Base-by-base conservation (phyloP, 2,329 filamentous ascomycete species). In the Fusarium vanettenii region DNA sequence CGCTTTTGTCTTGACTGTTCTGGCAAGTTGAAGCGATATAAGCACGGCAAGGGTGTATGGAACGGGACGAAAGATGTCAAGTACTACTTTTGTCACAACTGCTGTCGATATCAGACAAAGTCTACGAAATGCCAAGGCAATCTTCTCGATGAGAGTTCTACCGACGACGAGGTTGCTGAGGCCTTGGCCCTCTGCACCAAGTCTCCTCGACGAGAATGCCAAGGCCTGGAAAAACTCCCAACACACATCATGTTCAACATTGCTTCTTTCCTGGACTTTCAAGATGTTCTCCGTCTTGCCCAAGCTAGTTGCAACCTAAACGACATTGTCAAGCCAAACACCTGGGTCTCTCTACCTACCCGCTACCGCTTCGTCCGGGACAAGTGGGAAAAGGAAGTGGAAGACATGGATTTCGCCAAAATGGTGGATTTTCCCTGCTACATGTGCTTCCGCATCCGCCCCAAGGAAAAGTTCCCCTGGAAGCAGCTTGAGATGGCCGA, bases 1-100 rank as follows among this genome's bases (percentile, higher is more conserved):
- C 69, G 76, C 4, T 43, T 39, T 13, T 78, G 76, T 9, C 56
- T 78, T 5, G 71, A 75, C n/a, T 78, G 76, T n/a, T 41, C 64
- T 18, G 76, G 62, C 5, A 43, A 20, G 52, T 22, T 67, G 5
- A 67, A 50, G 18, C 7, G 43, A 1, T 59, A 48, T 1, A 39
- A 29, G 1, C 75, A 78, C 48, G 39, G 73, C 39, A 14, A 29
- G 20, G 16, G 60, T 11, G 35, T 66, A 6, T 37, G 48, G 4
- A 65, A 69, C 18, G 66, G 20, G 6, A 11, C 25, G 1, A 71
- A 33, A 14, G 11, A 60, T 25, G 8, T 78, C n/a, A 33, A 5
- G 11, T 78, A 78, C 20, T 77, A 76, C 45, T 69, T 73, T 35
- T 78, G 76, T n/a, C 71, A 73, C 48, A 76, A 75, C 35, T 77